A percentile compares a stretch with the other conserved stretches of the same genome.
Evolutionary conservation across 495 filamentous ascomycete species (phyloP).

Genomic region (Neurospora tetraspora): DNA sequence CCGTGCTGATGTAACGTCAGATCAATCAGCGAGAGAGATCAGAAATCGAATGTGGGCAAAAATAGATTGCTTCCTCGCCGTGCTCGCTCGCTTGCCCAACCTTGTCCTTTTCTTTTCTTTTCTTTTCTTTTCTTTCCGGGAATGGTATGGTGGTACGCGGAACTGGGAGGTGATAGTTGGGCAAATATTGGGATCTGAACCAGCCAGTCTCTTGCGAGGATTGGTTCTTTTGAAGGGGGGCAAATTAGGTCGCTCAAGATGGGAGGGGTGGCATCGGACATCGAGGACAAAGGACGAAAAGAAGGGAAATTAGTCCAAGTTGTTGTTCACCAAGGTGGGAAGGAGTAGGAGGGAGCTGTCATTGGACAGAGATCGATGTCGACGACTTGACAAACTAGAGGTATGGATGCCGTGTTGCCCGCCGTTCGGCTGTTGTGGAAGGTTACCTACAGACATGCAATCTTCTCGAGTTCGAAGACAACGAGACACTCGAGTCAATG

Average conservation of each 20-base stretch:
- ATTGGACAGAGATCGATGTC: neutral
- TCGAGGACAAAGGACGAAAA: neutral
- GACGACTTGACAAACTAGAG: neutral
- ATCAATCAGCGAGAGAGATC: neutral
- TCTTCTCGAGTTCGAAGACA: neutral
- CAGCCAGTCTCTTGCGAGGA: neutral
- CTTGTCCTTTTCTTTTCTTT: neutral
- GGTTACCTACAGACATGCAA: neutral
- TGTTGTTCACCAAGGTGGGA: neutral
- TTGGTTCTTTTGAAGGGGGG: neutral
- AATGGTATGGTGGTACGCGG: neutral
- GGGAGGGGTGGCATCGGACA: neutral
- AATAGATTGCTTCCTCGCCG: neutral
- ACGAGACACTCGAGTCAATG: neutral
- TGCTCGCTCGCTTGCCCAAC: neutral
- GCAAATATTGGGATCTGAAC: neutral
- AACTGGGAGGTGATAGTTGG: neutral
- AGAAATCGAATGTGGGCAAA: neutral
- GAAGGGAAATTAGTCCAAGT: neutral
- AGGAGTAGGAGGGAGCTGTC: neutral
- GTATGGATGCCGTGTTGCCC: neutral
- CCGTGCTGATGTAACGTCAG: neutral
- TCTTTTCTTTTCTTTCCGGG: neutral
- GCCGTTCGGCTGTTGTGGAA: neutral
- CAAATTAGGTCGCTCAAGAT: neutral